phyloP scores from a whole-genome alignment of 495 filamentous ascomycete species.

The Hypoxylon crocopeplum region DNA sequence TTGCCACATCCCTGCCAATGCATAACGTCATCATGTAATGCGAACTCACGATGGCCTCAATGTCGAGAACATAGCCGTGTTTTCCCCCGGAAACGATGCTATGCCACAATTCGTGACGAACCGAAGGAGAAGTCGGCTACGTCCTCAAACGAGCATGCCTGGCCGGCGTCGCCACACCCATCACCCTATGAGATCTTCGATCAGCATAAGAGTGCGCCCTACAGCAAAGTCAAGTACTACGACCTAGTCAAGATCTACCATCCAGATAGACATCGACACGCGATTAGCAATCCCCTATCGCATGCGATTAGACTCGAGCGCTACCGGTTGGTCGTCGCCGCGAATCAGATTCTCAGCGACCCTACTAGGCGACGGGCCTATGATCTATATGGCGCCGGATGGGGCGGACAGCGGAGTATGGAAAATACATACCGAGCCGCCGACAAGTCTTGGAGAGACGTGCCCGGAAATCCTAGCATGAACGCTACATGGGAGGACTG shows the following conservation, averaged over 20 bases:
- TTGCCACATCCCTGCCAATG: constrained; percentile 16
- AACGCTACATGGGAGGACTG: constrained; percentile 99
- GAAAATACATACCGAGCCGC: constrained; percentile 45
- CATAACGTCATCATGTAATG: constrained; percentile 43
- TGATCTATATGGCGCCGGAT: constrained; percentile 81
- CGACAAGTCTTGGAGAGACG: constrained; percentile 56
- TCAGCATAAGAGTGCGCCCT: constrained; percentile 65
- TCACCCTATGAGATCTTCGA: constrained; percentile 93
- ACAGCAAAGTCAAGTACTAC: constrained; percentile 84
- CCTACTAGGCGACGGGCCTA: constrained; percentile 78
- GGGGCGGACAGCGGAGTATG: constrained; percentile 60
- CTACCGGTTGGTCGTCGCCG: constrained; percentile 84
- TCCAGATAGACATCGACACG: constrained; percentile 71
- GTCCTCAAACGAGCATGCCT: constrained; percentile 47
- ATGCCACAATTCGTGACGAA: constrained; percentile 43
- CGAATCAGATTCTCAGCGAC: constrained; percentile 90
- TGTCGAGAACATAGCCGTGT: neutral
- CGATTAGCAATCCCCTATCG: constrained; percentile 53
- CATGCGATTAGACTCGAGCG: constrained; percentile 74
- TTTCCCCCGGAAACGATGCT: constrained; percentile 29
- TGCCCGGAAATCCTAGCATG: constrained; percentile 64
- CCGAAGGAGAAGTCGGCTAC: constrained; percentile 27
- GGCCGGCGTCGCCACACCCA: constrained; percentile 57
- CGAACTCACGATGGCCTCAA: constrained; percentile 19
- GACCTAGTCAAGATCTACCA: constrained; percentile 95